Conservation (phyloP, 768 basidiomycete genomes). For the Boletus vinaceobasis region DNA sequence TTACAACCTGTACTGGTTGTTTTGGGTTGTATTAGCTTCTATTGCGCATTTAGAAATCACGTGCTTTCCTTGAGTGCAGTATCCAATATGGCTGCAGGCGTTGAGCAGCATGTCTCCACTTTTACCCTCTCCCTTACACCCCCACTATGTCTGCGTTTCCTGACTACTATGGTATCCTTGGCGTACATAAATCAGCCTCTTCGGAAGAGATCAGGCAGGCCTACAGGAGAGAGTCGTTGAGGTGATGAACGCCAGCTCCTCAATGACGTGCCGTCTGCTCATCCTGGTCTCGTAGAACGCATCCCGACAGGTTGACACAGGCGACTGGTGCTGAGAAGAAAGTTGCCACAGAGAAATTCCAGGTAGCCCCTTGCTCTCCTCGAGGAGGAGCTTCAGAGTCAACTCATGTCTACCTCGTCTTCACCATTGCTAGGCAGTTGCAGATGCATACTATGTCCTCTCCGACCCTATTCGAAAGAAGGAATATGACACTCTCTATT, state of each 20-base stretch:
- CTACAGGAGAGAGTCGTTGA: slow-evolving; percentile 78
- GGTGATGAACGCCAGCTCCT: slow-evolving; percentile 32
- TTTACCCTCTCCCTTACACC: slow-evolving; percentile 7
- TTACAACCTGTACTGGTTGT: not conserved
- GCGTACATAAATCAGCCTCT: slow-evolving; percentile 52
- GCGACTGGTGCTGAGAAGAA: slow-evolving; percentile 69
- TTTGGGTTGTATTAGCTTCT: not conserved
- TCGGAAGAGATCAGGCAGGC: slow-evolving; percentile 71
- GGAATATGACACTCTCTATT: slow-evolving; percentile 71
- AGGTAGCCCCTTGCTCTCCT: slow-evolving; percentile 41
- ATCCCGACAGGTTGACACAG: slow-evolving; percentile 79
- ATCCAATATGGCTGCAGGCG: slow-evolving; percentile 1
- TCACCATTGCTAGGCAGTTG: slow-evolving; percentile 53
- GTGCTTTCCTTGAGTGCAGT: slow-evolving; percentile 6
- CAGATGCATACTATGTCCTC: slow-evolving; percentile 92
- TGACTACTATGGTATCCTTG: slow-evolving; percentile 72
- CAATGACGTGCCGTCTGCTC: slow-evolving; percentile 6
- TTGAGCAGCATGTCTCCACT: slow-evolving; percentile 10
- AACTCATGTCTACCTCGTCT: not conserved
- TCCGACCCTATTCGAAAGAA: slow-evolving; percentile 69
- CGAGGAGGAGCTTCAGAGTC: not conserved
- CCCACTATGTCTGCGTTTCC: slow-evolving; percentile 69
- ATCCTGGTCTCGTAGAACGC: slow-evolving; percentile 54
- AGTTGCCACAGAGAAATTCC: slow-evolving; percentile 79
- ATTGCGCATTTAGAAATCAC: slow-evolving; percentile 11